These are phyloP conservation scores for Carex parvula DNA, from an alignment of 176 grass and related monocot species.

Conservation along the genomic window DNA sequence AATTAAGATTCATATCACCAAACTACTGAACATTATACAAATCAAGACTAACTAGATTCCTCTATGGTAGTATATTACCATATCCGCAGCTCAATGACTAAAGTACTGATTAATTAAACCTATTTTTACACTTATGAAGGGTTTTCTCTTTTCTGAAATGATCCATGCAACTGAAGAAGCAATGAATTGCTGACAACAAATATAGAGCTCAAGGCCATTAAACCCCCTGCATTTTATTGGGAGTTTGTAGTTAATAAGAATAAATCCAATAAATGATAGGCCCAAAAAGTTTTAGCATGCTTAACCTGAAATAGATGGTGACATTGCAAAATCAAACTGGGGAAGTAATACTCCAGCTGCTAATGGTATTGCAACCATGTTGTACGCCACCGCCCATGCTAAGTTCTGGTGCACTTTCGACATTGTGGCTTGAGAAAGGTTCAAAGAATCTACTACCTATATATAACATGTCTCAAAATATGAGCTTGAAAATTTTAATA, in stretches of 20 bases:
- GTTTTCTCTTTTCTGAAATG: constrained; percentile 47
- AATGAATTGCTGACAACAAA: constrained; percentile 93
- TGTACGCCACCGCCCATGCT: constrained; percentile 89
- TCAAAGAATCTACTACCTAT: constrained; percentile 70
- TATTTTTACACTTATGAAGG: neutral
- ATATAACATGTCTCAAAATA: constrained; percentile 2
- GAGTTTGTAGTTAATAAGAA: neutral
- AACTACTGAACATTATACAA: neutral
- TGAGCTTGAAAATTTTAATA: neutral
- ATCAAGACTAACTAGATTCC: constrained; percentile 11
- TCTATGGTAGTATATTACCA: neutral
- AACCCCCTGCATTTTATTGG: constrained; percentile 43
- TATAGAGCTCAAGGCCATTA: constrained; percentile 95
- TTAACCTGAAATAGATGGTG: constrained; percentile 87
- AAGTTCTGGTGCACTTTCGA: constrained; percentile 92
- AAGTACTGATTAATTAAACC: neutral
- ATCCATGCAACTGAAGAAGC: constrained; percentile 74
- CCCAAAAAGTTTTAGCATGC: neutral
- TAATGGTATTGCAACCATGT: constrained; percentile 68
- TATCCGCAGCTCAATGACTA: neutral
- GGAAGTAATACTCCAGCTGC: constrained; percentile 67
- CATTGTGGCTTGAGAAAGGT: constrained; percentile 85
- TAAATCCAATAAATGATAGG: neutral
- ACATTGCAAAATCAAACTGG: constrained; percentile 92
- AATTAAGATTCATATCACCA: neutral